These are phyloP conservation scores for Hypericum androsaemum DNA, from an alignment of 345 rosid genomes.

Conservation along the genomic window DNA sequence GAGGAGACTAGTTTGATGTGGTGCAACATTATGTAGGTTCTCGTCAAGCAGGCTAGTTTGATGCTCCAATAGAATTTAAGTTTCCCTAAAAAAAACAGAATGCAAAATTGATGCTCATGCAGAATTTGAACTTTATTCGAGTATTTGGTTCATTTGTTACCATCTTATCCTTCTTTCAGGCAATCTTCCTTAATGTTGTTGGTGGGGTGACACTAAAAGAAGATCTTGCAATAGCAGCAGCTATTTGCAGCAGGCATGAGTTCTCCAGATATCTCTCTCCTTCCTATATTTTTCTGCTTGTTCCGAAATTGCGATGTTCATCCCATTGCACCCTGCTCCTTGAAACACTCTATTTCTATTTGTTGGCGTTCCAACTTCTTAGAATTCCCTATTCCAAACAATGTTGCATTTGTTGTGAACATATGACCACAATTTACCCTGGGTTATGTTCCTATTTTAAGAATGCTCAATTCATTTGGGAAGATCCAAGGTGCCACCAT, in stretches of 20 bases:
- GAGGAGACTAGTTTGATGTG: too few species aligned
- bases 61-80: slow-evolving; percentile 82
- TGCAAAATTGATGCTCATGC: neutral
- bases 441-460: too few species aligned
- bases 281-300: neutral
- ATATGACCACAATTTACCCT: too few species aligned
- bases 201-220: slow-evolving; percentile 68
- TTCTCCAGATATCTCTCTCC: neutral
- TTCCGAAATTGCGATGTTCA: too few species aligned
- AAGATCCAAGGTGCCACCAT: too few species aligned
- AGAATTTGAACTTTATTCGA: neutral
- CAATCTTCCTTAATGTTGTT: slow-evolving; percentile 68
- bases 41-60: slow-evolving; percentile 91
- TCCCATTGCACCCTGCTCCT: neutral
- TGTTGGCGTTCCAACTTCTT: slow-evolving; percentile 81
- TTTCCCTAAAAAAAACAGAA: too few species aligned
- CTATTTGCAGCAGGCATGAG: slow-evolving; percentile 79
- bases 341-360: neutral
- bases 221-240: slow-evolving; percentile 91
- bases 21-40: slow-evolving; percentile 49
- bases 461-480: too few species aligned
- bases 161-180: slow-evolving; percentile 27
- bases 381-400: slow-evolving; percentile 76
- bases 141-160: too few species aligned
- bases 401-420: slow-evolving; percentile 62